Base-by-base conservation (phyloP, 768 basidiomycete species). In the Rhizopogon vinicolor region DNA sequence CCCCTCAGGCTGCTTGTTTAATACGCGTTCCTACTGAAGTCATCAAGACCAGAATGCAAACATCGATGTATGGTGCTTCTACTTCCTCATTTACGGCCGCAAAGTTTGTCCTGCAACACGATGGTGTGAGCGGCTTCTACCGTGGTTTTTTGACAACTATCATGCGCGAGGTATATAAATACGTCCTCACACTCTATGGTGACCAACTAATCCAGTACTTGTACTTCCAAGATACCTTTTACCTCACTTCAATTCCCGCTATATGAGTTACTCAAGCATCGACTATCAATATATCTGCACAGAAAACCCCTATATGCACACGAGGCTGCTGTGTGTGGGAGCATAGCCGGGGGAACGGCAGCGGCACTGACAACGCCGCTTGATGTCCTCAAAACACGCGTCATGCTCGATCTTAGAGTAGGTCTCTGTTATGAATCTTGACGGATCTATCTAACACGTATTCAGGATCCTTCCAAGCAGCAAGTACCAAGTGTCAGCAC, bases 1-100 rank as follows among this genome's bases (percentile, higher is more conserved):
- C 3, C 25, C 51, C 60, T 53, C 67, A 91, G 89, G 81, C 87
- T 48, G 93, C 95, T 35, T 98, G 95, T 68, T 75, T 96, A 51
- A 82, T 98, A 50, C 89, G 95, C 46, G 95, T 98, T 2, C 95
- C 95, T 1, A 97, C 95, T 0, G 96, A 98, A 68, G 89, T 98
- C 31, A 88, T 98, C 72, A 98, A 98, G 69, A 95, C 92, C 9
- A 82, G 95, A 3, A 87, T 83, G 56, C 96, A 98, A 67, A 93
- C 93, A 0, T 87, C 87, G 16, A 82, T 81, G 9, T 94, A 95
- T 62, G 83, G 83, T 7, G 69, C 74, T 4, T 64, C 76, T 14
- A 65, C 71, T 31, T 86, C 87, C 0, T 91, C 90, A 0, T 66
- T 84, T 9, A 71, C 81, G 0, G 80, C 86, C 0, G 83, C 86